These are phyloP conservation scores for Neurospora sublineolata DNA, from an alignment of 495 filamentous ascomycete genomes.

Conservation along the genomic window DNA sequence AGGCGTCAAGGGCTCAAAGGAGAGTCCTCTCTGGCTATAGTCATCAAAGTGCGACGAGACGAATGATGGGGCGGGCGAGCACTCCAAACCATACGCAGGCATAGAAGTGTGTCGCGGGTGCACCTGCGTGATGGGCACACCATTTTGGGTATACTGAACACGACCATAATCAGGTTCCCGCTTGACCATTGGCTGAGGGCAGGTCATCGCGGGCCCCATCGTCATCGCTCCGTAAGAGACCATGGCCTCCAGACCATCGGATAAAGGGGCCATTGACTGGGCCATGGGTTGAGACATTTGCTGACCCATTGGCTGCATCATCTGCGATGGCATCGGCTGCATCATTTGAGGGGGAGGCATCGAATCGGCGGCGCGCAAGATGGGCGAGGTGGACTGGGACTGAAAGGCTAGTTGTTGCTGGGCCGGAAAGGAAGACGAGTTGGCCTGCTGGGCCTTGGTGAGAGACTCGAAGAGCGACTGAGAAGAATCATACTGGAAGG, in stretches of 20 bases:
- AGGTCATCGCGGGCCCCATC: conserved; percentile 48
- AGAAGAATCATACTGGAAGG: conserved; percentile 97
- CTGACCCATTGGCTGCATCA: conserved; percentile 66
- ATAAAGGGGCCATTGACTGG: conserved; percentile 57
- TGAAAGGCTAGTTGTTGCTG: conserved; percentile 70
- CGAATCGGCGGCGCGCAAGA: conserved; percentile 75
- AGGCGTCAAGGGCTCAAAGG: conserved; percentile 91
- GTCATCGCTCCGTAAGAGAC: conserved; percentile 59
- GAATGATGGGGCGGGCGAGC: conserved; percentile 94
- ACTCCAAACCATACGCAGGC: conserved; percentile 87
- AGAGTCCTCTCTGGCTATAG: conserved; percentile 91
- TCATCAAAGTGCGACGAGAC: conserved; percentile 94
- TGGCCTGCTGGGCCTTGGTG: conserved; percentile 98
- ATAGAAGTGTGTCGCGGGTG: conserved; percentile 92
- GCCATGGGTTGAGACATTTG: conserved; percentile 68
- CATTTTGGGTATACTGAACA: conserved; percentile 83
- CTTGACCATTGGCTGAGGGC: conserved; percentile 62
- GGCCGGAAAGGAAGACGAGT: conserved; percentile 87
- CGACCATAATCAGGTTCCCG: conserved; percentile 64
- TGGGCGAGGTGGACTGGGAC: conserved; percentile 67
- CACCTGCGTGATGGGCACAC: conserved; percentile 65
- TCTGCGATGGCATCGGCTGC: conserved; percentile 50
- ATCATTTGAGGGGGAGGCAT: conserved; percentile 60
- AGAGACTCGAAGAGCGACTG: conserved; percentile 98
- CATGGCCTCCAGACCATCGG: conserved; percentile 69